Conservation (phyloP, 306 rosid species). For the Begonia fuchsioides region DNA sequence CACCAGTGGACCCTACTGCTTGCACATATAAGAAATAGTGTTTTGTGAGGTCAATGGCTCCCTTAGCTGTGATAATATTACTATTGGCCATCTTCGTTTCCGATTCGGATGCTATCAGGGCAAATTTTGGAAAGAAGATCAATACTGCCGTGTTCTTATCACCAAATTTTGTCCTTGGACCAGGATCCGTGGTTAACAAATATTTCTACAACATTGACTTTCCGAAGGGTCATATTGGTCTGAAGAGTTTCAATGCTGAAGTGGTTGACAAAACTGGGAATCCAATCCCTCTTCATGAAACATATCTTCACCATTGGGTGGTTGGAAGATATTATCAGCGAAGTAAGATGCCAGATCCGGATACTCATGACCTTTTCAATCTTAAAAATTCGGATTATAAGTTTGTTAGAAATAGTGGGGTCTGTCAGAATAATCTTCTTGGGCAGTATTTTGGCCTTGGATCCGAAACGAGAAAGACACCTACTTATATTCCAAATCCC, state of each 20-base stretch:
- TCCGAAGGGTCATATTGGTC: conserved; percentile 61
- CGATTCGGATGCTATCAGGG: neutral
- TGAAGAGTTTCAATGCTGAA: conserved; percentile 51
- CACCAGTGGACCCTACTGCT: no score
- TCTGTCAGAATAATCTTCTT: conserved; percentile 19
- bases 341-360: conserved; percentile 10
- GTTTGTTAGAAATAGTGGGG: conserved; percentile 29
- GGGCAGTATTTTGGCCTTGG: conserved; percentile 61
- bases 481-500: conserved; percentile 43
- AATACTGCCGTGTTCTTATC: conserved; percentile 32
- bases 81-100: neutral
- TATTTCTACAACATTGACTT: conserved; percentile 25
- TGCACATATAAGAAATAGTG: no score
- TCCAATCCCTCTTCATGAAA: conserved; percentile 47
- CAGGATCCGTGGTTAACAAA: conserved; percentile 47
- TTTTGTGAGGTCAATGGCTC: no score
- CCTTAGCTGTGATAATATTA: no score
- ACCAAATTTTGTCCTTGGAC: conserved; percentile 41
- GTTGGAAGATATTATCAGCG: conserved; percentile 10
- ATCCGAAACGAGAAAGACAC: conserved; percentile 48
- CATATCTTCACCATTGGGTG: conserved; percentile 71
- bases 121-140: conserved; percentile 8
- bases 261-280: conserved; percentile 50
- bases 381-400: conserved; percentile 3
- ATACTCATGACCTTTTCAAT: conserved; percentile 2